A percentile compares a stretch with the other conserved stretches of the same genome.
Evolutionary conservation across 2,329 filamentous ascomycete genomes (phyloP).

Genomic region (Gliomastix tumulicola): DNA sequence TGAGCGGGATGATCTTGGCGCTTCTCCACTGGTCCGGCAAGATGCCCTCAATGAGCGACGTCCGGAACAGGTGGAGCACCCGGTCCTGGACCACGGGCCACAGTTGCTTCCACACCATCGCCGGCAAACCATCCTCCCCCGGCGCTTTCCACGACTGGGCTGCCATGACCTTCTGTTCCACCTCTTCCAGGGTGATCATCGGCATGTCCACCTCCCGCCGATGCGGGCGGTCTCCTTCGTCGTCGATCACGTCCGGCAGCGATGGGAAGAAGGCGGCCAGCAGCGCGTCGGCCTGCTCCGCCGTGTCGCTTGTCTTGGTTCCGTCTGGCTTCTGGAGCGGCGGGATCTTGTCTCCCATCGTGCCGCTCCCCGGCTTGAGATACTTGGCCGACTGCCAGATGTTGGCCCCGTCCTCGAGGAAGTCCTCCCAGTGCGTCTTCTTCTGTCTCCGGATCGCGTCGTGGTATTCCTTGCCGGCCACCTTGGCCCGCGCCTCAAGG

Average conservation of each 20-base stretch:
- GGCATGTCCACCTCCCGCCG: conserved; percentile 6
- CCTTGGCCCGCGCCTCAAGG: conserved; percentile 1
- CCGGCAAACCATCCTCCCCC: conserved; percentile 9
- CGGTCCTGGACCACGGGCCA: conserved; percentile 5
- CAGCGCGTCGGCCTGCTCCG: conserved; percentile 8
- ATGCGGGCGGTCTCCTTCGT: conserved; percentile 6
- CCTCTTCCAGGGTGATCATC: conserved; percentile 7
- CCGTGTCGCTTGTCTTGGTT: conserved; percentile 5
- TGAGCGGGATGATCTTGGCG: no score
- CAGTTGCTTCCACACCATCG: conserved; percentile 7
- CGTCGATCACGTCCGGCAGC: conserved; percentile 4
- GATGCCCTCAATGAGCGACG: no score
- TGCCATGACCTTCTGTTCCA: conserved; percentile 10
- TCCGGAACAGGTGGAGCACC: no score
- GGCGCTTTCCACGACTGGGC: conserved; percentile 10
- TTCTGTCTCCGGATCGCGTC: conserved; percentile 13
- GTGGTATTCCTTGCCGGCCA: conserved; percentile 3
- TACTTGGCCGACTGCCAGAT: conserved; percentile 17
- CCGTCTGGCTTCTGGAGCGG: conserved; percentile 1
- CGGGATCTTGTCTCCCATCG: conserved; percentile 12
- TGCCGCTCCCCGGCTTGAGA: conserved; percentile 8
- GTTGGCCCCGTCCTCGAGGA: conserved; percentile 14
- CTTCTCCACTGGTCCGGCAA: no score
- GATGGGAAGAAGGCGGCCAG: conserved; percentile 8
- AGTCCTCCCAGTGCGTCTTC: conserved; percentile 15